Conservation (phyloP, 495 filamentous ascomycete genomes). For the Hyaloscypha variabilis region DNA sequence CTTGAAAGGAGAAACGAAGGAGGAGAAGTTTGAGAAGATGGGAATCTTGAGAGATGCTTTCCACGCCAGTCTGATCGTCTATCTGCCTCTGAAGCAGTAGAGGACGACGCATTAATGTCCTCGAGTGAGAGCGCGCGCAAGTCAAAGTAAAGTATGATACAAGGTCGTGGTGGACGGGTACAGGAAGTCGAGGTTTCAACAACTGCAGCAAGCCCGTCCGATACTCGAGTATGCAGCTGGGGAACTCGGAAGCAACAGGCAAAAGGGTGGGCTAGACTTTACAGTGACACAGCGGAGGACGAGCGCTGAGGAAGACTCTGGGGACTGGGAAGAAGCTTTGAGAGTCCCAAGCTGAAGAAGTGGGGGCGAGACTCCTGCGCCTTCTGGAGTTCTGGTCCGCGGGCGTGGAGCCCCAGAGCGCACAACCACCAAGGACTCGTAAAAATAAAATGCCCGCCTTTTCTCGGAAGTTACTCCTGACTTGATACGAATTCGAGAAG, state of each 20-base stretch:
- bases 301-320: neutral
- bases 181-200: neutral
- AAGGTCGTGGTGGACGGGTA: neutral
- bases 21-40: slow-evolving; percentile 6
- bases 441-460: too few species aligned
- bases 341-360: neutral
- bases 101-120: neutral
- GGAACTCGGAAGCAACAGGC: neutral
- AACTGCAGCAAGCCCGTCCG: neutral
- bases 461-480: too few species aligned
- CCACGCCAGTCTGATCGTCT: neutral
- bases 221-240: neutral
- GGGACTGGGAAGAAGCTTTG: neutral
- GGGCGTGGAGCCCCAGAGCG: neutral
- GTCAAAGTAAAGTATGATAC: neutral
- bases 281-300: neutral
- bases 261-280: neutral
- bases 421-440: neutral
- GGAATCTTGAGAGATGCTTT: neutral
- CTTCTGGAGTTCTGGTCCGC: neutral
- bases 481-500: too few species aligned
- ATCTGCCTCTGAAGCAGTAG: neutral
- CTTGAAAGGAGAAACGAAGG: neutral
- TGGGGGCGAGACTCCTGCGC: neutral
- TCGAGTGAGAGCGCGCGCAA: too few species aligned